Conservation (phyloP, 2,329 filamentous ascomycete genomes). For the Diplodia seriata region DNA sequence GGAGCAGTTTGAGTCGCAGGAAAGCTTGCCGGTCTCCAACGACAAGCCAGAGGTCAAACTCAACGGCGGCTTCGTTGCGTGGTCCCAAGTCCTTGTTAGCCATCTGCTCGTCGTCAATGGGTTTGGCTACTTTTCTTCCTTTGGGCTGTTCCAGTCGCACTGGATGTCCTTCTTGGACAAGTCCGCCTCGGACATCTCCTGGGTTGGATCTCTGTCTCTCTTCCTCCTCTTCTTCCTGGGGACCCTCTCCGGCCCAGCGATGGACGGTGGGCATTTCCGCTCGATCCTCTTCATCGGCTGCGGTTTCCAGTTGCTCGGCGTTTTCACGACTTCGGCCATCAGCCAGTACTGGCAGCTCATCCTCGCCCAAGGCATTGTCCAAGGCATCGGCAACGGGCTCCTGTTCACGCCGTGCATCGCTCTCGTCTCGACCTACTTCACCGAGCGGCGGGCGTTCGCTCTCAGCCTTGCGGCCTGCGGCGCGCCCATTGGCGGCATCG, state of each 20-base stretch:
- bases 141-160: slow-evolving; percentile 63
- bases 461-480: slow-evolving; percentile 38
- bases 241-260: slow-evolving; percentile 51
- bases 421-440: slow-evolving; percentile 48
- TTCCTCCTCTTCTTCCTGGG: slow-evolving; percentile 54
- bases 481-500: slow-evolving; percentile 34
- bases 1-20: too few species aligned
- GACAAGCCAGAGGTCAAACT: slow-evolving; percentile 33
- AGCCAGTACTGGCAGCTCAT: slow-evolving; percentile 43
- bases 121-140: slow-evolving; percentile 59
- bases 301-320: slow-evolving; percentile 47
- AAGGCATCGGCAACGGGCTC: slow-evolving; percentile 55
- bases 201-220: slow-evolving; percentile 58
- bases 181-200: slow-evolving; percentile 53
- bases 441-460: slow-evolving; percentile 43
- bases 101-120: slow-evolving; percentile 34
- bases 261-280: slow-evolving; percentile 53
- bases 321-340: slow-evolving; percentile 55
- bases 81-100: slow-evolving; percentile 45
- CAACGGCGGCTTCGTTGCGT: slow-evolving; percentile 61
- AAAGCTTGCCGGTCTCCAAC: too few species aligned
- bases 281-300: slow-evolving; percentile 42
- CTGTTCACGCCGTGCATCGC: slow-evolving; percentile 49
- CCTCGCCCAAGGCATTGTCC: slow-evolving; percentile 51
- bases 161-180: slow-evolving; percentile 49